A percentile compares a stretch with the other conserved stretches of the same genome.
phyloP scores from a whole-genome alignment of 192 early-diverging fungal genomes.

The Umbelopsis isabellina region DNA sequence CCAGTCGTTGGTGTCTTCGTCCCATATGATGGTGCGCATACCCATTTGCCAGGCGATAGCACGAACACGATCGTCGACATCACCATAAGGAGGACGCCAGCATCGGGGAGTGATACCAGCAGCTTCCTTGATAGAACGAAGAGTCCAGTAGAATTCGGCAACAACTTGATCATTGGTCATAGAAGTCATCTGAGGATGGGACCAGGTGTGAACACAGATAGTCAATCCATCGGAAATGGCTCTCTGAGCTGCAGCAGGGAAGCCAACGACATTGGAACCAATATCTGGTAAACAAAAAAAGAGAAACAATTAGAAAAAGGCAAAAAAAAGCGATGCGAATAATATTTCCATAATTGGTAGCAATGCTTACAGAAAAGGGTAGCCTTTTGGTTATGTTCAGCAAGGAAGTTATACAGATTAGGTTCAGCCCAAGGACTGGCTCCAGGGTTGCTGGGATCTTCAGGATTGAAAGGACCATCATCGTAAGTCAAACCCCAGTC shows the following conservation, averaged over 20 bases:
- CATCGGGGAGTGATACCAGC: slow-evolving; percentile 50
- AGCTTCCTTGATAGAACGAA: slow-evolving; percentile 49
- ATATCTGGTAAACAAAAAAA: slow-evolving; percentile 26
- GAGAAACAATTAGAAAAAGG: not conserved
- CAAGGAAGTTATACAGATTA: slow-evolving; percentile 44
- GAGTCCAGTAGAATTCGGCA: slow-evolving; percentile 55
- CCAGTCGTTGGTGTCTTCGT: slow-evolving; percentile 50
- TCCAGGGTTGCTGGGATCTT: slow-evolving; percentile 8
- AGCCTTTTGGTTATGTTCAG: slow-evolving; percentile 46
- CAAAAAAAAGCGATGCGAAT: not conserved
- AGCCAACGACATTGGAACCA: slow-evolving; percentile 44
- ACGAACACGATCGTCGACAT: slow-evolving; percentile 58
- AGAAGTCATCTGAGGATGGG: slow-evolving; percentile 57
- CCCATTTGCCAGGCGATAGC: slow-evolving; percentile 45
- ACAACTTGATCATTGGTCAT: slow-evolving; percentile 52
- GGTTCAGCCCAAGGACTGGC: slow-evolving; percentile 38
- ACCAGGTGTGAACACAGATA: slow-evolving; percentile 69
- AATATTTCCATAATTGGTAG: not conserved
- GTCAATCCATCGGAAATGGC: slow-evolving; percentile 56
- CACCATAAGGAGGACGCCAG: slow-evolving; percentile 60
- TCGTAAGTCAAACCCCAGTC: slow-evolving; percentile 48
- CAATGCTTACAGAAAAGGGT: slow-evolving; percentile 40
- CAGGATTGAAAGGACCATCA: slow-evolving; percentile 43
- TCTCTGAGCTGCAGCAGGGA: slow-evolving; percentile 41
- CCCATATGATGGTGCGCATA: slow-evolving; percentile 37